These are phyloP conservation scores for Lumnitzera racemosa DNA, from an alignment of 345 rosid genomes.

Conservation along the genomic window DNA sequence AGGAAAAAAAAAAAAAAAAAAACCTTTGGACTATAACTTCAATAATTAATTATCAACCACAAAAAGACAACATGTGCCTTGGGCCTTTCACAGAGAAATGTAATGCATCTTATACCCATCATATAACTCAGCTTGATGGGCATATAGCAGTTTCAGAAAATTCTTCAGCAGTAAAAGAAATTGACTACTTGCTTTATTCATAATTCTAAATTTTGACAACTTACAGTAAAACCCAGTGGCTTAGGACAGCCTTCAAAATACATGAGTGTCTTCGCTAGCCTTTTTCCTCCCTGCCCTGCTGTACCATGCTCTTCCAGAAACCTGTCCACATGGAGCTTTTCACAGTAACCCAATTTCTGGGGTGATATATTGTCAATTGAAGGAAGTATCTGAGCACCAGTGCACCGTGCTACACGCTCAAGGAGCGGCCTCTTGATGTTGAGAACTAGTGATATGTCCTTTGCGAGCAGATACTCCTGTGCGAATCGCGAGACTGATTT, in stretches of 20 bases:
- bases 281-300: constrained; percentile 82
- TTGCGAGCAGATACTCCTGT: constrained; percentile 82
- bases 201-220: constrained; percentile 18
- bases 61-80: no score
- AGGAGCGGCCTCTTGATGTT: constrained; percentile 83
- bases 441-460: constrained; percentile 86
- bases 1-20: no score
- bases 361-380: constrained; percentile 88
- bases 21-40: no score
- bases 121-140: no score
- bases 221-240: constrained; percentile 95
- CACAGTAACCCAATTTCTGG: constrained; percentile 83
- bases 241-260: constrained; percentile 95
- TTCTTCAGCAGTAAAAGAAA: no score
- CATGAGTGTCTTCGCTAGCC: constrained; percentile 76
- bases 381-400: constrained; percentile 88
- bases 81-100: no score
- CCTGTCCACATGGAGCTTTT: constrained; percentile 72
- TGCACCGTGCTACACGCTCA: constrained; percentile 90
- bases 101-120: no score
- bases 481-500: constrained; percentile 96
- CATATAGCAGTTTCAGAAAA: no score
- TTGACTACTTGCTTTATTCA: no score
- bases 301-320: constrained; percentile 70
- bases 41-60: no score